Evolutionary conservation across 1,139 yeast species (phyloP).

Genomic region (Pichia sp.): DNA sequence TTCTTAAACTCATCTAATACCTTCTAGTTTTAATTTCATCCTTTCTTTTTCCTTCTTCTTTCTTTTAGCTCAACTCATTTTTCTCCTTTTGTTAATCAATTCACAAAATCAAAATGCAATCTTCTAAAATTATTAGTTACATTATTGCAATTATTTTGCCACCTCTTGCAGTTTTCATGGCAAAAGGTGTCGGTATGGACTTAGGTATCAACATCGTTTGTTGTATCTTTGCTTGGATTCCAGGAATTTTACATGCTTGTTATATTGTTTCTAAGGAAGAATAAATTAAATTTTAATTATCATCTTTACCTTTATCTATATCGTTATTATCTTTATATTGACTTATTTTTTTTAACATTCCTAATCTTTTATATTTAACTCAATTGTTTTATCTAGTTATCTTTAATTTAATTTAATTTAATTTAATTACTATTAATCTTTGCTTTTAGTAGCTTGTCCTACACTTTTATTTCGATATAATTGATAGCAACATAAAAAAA

Average conservation of each 20-base stretch:
- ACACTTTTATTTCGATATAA: too few species aligned
- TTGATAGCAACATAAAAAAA: too few species aligned
- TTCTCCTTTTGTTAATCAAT: not conserved
- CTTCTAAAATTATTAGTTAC: constrained; percentile 16
- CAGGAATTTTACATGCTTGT: constrained; percentile 70
- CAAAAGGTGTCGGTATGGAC: constrained; percentile 54
- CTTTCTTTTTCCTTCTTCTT: not conserved
- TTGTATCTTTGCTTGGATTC: constrained; percentile 65
- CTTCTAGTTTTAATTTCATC: not conserved
- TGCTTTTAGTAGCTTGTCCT: too few species aligned
- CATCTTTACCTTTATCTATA: not conserved
- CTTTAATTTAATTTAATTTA: not conserved
- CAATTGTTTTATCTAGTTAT: not conserved
- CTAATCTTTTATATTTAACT: too few species aligned
- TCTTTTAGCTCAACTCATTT: not conserved
- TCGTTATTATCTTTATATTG: not conserved
- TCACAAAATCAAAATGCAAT: constrained; percentile 11
- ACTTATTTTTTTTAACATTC: too few species aligned
- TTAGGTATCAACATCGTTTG: constrained; percentile 58
- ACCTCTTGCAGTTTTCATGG: constrained; percentile 68
- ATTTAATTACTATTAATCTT: too few species aligned
- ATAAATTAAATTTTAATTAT: not conserved
- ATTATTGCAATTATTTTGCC: constrained; percentile 53
- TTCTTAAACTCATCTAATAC: too few species aligned
- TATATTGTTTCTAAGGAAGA: constrained; percentile 40